Evolutionary conservation across 2,329 filamentous ascomycete species (phyloP), one percentile per base, ranked within the genome.

Genomic region (Hypoxylon sp.): DNA sequence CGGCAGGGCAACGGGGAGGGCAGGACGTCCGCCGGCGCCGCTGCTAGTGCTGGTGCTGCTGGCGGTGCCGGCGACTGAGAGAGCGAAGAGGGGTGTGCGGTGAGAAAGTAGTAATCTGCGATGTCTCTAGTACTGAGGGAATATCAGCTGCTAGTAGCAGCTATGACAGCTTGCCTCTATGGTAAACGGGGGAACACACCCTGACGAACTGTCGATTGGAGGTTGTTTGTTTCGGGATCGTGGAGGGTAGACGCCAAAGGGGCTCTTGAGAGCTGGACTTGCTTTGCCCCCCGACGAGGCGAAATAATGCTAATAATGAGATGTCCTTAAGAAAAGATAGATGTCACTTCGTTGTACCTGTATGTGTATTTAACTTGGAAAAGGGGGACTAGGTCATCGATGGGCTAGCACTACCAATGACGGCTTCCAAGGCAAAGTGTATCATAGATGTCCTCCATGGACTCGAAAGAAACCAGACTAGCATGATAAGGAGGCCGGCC

Each of bases 11-110:
- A 13, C 13, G 20, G 18, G 17, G 15, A 18, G 20, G 17, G 11
- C 26, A 13, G 48, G 31, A n/a, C n/a, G n/a, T n/a, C n/a, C n/a
- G n/a, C n/a, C n/a, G n/a, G n/a, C n/a, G n/a, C 13, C 8, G n/a
- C 26, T 13, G 13, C 26, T 27, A 11, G 8, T 27, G 26, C 26
- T 31, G 29, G 11, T 31, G 29, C 29, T 31, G 31, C 29, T 15
- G 48, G 51, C 1, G 50, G 42, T 17, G 43, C 51, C 5, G 55
- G 52, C 13, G 52, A 54, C 24, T 57, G 60, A 60, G 18, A 35
- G 24, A 15, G 26, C 18, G 20, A 13, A 15, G 37, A 5, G n/a
- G n/a, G 3, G 15, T n/a, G n/a, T n/a, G n/a, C n/a, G n/a, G n/a
- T n/a, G n/a, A 26, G 1, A 21, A 11, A n/a, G 24, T 15, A 23